Percentiles rank a stretch among this genome's conserved stretches.
Evolutionary conservation across 2,329 filamentous ascomycete genomes (phyloP).

Genomic region (Aspergillus transmontanensis): DNA sequence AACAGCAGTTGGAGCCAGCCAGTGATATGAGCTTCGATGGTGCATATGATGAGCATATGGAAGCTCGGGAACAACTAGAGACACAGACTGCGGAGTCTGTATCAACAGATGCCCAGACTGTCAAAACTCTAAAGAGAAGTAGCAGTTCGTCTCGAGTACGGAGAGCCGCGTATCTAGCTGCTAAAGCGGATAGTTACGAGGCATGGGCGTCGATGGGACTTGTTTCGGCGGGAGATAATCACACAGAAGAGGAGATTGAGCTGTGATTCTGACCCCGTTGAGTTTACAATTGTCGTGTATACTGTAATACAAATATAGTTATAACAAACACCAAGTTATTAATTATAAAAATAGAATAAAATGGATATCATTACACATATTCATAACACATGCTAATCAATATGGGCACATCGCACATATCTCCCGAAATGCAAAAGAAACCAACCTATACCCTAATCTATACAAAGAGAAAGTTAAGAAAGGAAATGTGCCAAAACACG

Average conservation of each 20-base stretch:
- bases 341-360: not conserved
- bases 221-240: slow-evolving; percentile 47
- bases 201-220: slow-evolving; percentile 47
- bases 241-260: slow-evolving; percentile 46
- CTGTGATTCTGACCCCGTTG: slow-evolving; percentile 29
- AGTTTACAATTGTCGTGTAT: not conserved
- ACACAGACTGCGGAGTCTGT: not conserved
- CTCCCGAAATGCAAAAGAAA: not conserved
- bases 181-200: slow-evolving; percentile 44
- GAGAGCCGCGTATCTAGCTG: slow-evolving; percentile 44
- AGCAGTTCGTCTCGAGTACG: slow-evolving; percentile 27
- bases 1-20: not conserved
- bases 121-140: not conserved
- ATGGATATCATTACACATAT: not conserved
- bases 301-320: too few relatives aligned
- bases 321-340: not conserved
- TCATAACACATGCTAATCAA: not conserved
- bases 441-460: slow-evolving; percentile 6
- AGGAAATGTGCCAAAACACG: not conserved
- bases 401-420: not conserved
- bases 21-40: not conserved
- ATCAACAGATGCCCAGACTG: not conserved
- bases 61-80: not conserved
- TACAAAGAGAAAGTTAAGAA: slow-evolving; percentile 7
- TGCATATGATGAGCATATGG: not conserved